A percentile compares a stretch with the other conserved stretches of the same genome.
Conservation (phyloP, 1,284 basidiomycete genomes). For the Rhodotorula sp. region DNA sequence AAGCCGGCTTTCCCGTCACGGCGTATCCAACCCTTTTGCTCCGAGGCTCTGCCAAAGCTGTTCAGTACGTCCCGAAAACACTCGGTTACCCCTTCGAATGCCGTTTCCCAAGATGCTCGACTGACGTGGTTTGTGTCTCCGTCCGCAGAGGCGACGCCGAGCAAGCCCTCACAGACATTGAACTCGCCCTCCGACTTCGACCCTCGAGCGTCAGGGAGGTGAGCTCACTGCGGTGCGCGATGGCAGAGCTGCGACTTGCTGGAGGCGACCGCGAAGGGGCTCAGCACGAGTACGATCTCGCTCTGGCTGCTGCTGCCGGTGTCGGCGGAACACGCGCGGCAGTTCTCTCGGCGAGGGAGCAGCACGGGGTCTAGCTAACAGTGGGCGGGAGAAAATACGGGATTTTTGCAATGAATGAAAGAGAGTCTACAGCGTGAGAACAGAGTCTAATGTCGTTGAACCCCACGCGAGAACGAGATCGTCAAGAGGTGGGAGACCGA, state of each 20-base stretch:
- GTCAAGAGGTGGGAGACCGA: too few species aligned
- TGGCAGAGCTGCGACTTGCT: slow-evolving; percentile 15
- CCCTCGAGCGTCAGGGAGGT: slow-evolving; percentile 14
- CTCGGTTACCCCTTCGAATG: too few species aligned
- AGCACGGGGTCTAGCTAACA: background rate
- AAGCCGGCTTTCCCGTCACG: slow-evolving; percentile 10
- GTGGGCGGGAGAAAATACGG: too few species aligned
- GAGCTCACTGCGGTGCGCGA: slow-evolving; percentile 5
- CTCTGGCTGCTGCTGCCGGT: slow-evolving; percentile 9
- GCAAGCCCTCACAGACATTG: slow-evolving; percentile 23
- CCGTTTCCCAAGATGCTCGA: background rate
- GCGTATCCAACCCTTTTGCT: slow-evolving; percentile 20
- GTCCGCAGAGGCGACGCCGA: slow-evolving; percentile 21
- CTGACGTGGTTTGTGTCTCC: background rate
- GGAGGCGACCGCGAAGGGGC: slow-evolving; percentile 15
- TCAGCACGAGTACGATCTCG: slow-evolving; percentile 15
- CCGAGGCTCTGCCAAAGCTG: slow-evolving; percentile 14
- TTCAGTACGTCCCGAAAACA: slow-evolving; percentile 5
- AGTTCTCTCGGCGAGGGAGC: background rate
- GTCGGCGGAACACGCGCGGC: background rate
- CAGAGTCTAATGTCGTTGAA: too few species aligned
- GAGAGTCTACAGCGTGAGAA: background rate
- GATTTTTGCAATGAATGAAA: background rate
- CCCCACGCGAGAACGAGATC: too few species aligned
- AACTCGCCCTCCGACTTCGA: slow-evolving; percentile 8